A percentile compares a stretch with the other conserved stretches of the same genome.
phyloP scores from a whole-genome alignment of 495 filamentous ascomycete species.

The Xylaria cubensis region DNA sequence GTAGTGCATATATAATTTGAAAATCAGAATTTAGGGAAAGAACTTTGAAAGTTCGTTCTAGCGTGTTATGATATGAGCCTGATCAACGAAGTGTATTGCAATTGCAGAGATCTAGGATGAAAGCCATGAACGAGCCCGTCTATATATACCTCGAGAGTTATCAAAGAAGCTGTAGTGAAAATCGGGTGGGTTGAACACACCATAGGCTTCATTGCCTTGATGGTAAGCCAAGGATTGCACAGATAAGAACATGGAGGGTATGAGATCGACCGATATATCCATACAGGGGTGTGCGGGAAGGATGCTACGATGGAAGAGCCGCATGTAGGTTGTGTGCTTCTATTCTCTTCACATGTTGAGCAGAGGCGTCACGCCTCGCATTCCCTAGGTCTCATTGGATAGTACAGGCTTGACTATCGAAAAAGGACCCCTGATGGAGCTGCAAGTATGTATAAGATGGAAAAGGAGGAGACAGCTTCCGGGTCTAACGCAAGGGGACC shows the following conservation, averaged over 20 bases:
- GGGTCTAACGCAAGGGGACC: background rate
- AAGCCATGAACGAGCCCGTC: background rate
- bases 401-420: background rate
- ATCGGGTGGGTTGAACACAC: background rate
- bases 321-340: constrained; percentile 18
- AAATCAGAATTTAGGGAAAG: background rate
- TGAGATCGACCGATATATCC: constrained; percentile 3
- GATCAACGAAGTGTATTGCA: background rate
- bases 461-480: background rate
- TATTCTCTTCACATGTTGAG: background rate
- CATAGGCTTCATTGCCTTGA: background rate
- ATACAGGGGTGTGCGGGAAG: constrained; percentile 1
- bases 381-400: background rate
- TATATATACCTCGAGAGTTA: constrained; percentile 1
- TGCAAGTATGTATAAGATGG: background rate
- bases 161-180: background rate
- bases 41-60: background rate
- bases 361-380: constrained; percentile 5
- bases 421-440: background rate
- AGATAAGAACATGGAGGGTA: constrained; percentile 23
- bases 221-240: background rate
- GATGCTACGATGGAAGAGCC: constrained; percentile 17
- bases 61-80: background rate
- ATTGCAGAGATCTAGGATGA: background rate
- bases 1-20: background rate